Base-by-base conservation (phyloP, 257 asterid genomes). In the Scutellaria minor region DNA sequence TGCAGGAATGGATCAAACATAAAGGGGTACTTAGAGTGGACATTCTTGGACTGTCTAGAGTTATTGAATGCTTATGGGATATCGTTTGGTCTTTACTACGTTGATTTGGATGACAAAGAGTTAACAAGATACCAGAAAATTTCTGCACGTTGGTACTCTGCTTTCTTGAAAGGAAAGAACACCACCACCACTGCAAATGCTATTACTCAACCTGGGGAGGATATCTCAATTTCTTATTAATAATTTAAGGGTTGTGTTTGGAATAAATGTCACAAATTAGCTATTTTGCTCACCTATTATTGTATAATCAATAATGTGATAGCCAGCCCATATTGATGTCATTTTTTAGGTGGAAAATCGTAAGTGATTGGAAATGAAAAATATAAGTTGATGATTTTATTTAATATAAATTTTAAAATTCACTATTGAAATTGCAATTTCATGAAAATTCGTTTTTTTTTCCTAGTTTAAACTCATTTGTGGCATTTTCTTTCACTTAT, bases 11-110 rank as follows among this genome's bases (percentile, higher is more conserved):
- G 91, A 48, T 78, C 90, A 5, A 71, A 85, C 77, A 63, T 71
- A 5, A 76, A 70, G 73, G 93, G 91, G n/a, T 89, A 87, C 78
- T 79, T 84, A n/a, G 55, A 5, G 1, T 89, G 96, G 96, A 40
- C 83, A 13, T 84, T 89, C 81, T 72, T 87, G 45, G 96, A 89
- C 35, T 84, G 89, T 47, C 70, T 87, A 14, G 93, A 89, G 79
- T 6, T 89, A 50, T 44, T 89, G 70, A 64, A 14, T 37, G 87
- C 87, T 6, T 87, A 76, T 68, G 24, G 9, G 7, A 2, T 51
- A 7, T 70, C 81, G 6, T 89, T 40, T 14, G 92, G 92, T 0
- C 31, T 84, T 52, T 86, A 70, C 82, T 84, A 83, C 39, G 95
- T 88, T 0, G 92, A 88, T 84, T 78, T 87, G 74, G 84, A 85